phyloP scores from a whole-genome alignment of 2,329 filamentous ascomycete species.

The Ceratocystis ficicola region DNA sequence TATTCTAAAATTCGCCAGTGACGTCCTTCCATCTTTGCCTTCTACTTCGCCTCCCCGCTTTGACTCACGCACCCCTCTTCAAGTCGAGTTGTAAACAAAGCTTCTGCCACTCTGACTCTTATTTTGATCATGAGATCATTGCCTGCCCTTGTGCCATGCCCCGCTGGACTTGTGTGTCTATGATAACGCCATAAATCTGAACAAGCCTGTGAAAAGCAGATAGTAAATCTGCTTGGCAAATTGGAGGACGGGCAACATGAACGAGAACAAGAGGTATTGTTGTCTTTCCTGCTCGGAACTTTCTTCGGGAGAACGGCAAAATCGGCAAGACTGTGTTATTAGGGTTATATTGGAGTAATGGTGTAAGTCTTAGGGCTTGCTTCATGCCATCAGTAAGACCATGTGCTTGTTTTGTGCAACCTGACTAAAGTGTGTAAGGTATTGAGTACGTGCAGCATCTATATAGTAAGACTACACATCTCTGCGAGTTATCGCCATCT shows the following conservation, averaged over 20 bases:
- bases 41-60: constrained; percentile 10
- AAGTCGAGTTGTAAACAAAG: neutral
- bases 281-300: neutral
- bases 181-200: neutral
- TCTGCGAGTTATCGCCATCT: no score
- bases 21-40: neutral
- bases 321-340: neutral
- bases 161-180: neutral
- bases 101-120: constrained; percentile 6
- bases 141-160: neutral
- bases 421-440: neutral
- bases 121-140: neutral
- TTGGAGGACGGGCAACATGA: no score
- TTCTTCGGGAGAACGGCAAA: neutral
- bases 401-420: neutral
- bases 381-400: neutral
- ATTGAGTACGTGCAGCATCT: neutral
- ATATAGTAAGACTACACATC: no score
- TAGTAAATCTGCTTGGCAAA: neutral
- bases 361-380: neutral
- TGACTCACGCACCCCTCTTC: neutral
- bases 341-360: neutral
- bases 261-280: neutral
- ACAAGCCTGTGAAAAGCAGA: neutral
- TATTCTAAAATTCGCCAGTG: neutral